Evolutionary conservation across 2,329 filamentous ascomycete species (phyloP), one percentile per base, ranked within the genome.

Genomic region (Trichoderma guizhouense): DNA sequence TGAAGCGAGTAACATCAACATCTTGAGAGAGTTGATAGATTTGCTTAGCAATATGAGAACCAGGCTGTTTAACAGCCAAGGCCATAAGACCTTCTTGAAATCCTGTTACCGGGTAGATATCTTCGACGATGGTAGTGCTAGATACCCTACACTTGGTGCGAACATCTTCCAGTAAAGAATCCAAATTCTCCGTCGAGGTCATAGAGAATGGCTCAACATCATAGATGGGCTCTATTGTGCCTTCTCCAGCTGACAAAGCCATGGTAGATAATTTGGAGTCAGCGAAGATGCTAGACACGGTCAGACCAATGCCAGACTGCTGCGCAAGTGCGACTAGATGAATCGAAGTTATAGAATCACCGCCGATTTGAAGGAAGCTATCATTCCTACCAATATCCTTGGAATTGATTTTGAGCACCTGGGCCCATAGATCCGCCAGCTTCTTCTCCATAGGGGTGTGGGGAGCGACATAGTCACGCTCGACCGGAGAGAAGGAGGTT

Each of bases 361-460:
- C 83, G 0, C 83, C 83, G 1, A 84, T 77, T 0, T 76, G 77
- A 74, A 84, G 82, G 77, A 84, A 84, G 75, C 79, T 79, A 72
- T 81, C 71, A n/a, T 71, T 62, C 11, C 15, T 61, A 26, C 68
- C 9, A 18, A 72, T 66, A n/a, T 21, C 24, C 0, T 55, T 5
- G 8, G 68, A 2, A 5, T 26, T 9, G 18, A 71, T 71, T 14
- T 57, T 71, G 3, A 72, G 68, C 4, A 66, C n/a, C 36, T 71
- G 67, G 1, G 68, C 71, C 71, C 71, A 73, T 21, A 73, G 9
- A 6, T 3, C 14, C 2, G 53, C 60, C n/a, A 71, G n/a, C 2
- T 30, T 71, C 43, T 62, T 53, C 57, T 67, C 68, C 62, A 62
- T 57, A 12, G 4, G 2, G 4, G 68, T 73, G 9, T 7, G 21